These are phyloP conservation scores for Austroboletus sp. DNA, from an alignment of 1,284 basidiomycete genomes.

Conservation along the genomic window DNA sequence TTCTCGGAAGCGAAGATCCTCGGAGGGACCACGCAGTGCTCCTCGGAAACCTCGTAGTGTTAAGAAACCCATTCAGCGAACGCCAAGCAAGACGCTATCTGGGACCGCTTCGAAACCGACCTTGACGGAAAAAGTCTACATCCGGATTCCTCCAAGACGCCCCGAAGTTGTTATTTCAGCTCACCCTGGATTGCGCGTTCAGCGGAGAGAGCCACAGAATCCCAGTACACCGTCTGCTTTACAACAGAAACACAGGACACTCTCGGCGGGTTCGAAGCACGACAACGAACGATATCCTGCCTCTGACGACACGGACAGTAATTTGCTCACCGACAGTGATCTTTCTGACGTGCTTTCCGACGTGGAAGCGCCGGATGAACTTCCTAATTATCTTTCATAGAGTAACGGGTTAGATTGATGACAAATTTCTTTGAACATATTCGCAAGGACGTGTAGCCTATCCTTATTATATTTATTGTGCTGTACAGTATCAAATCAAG, in stretches of 20 bases:
- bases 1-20: conserved; percentile 25
- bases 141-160: conserved; percentile 19
- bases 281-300: conserved; percentile 18
- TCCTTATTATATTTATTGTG: conserved; percentile 33
- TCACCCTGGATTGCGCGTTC: conserved; percentile 5
- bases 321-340: conserved; percentile 19
- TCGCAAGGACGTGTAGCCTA: conserved; percentile 17
- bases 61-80: conserved; percentile 11
- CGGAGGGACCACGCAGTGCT: conserved; percentile 14
- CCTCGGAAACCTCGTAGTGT: conserved; percentile 31
- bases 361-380: conserved; percentile 21
- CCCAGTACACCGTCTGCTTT: conserved; percentile 22
- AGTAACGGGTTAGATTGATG: conserved; percentile 14
- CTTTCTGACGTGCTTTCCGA: conserved; percentile 24
- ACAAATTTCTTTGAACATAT: conserved; percentile 5
- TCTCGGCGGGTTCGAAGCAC: conserved; percentile 14
- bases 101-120: conserved; percentile 21
- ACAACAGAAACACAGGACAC: conserved; percentile 20
- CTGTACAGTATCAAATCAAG: neutral
- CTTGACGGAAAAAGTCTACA: conserved; percentile 24
- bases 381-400: conserved; percentile 24
- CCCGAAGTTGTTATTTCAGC: conserved; percentile 24
- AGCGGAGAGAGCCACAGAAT: conserved; percentile 11
- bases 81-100: conserved; percentile 15
- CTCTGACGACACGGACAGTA: conserved; percentile 23